Evolutionary conservation across 1,284 basidiomycete species (phyloP), one percentile per base, ranked within the genome.

Genomic region (Butyriboletus appendiculatus): DNA sequence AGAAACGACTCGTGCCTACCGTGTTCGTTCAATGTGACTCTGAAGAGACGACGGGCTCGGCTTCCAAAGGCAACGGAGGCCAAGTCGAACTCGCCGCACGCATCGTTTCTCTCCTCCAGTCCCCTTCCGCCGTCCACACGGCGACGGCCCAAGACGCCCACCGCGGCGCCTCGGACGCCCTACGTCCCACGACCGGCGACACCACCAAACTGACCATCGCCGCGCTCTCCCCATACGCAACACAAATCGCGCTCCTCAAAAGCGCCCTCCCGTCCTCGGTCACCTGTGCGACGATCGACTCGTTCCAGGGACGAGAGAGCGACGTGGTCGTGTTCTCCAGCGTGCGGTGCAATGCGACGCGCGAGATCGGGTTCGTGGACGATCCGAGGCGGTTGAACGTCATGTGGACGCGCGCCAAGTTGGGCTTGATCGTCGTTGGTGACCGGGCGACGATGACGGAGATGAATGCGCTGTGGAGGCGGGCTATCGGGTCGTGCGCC

Each of bases 221-320:
- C 1, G 75, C 81, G 1, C 75, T 86, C 28, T 81, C 83, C 1
- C 85, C 83, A 0, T 87, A 86, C 62, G 73, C 77, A 15, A 79
- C 81, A 48, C 84, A 86, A 56, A 73, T 81, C 14, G 69, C 74
- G 44, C 68, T 75, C 1, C 69, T 86, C 4, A 73, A 75, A 20
- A 64, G 73, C 24, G 67, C 65, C 2, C 67, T 82, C 0, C 75
- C 79, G 0, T 65, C 73, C 2, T 64, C 70, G 16, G 69, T 79
- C 49, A 71, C 77, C 18, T 77, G 76, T 42, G 82, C 79, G 50
- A 90, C 86, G 0, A 81, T 90, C 55, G 87, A 90, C 60, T 84
- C 85, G 0, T 92, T 90, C 65, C 89, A 92, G 65, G 88, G 90
- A 3, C 75, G 88, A 37, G 89, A 92, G 65, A 85, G 84, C 62